Conservation (phyloP, 179 eudicot genomes). For the Pouteria campechiana region DNA sequence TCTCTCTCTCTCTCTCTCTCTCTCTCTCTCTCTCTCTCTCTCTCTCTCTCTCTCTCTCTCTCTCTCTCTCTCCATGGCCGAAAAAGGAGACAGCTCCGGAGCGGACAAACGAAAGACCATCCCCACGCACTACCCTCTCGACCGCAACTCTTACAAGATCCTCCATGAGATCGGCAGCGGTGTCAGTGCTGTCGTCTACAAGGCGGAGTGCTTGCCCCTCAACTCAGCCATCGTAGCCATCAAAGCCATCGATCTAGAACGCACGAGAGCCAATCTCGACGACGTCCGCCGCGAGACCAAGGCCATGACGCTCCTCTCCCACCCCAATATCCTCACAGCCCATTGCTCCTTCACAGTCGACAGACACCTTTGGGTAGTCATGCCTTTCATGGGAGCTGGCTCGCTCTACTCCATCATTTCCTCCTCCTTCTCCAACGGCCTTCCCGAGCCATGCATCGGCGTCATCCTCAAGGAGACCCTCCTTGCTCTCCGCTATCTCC, state of each 20-base stretch:
- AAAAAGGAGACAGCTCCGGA: neutral
- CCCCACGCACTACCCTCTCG: conserved; percentile 56
- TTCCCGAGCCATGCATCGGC: conserved; percentile 47
- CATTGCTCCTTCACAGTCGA: conserved; percentile 67
- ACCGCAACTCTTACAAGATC: conserved; percentile 39
- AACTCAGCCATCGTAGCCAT: conserved; percentile 45
- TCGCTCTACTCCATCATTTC: conserved; percentile 56
- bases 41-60: neutral
- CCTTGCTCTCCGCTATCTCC: conserved; percentile 47
- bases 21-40: too few relatives aligned
- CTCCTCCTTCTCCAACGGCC: conserved; percentile 38
- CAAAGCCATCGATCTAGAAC: conserved; percentile 58
- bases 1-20: too few relatives aligned
- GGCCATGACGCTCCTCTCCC: conserved; percentile 57
- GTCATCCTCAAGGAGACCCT: conserved; percentile 43
- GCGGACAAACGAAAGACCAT: neutral
- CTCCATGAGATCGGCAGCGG: conserved; percentile 57
- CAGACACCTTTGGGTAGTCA: conserved; percentile 58
- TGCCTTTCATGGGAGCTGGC: conserved; percentile 81
- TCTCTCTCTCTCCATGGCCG: neutral
- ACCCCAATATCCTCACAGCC: conserved; percentile 61
- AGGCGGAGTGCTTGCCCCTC: conserved; percentile 41
- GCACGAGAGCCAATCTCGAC: conserved; percentile 39
- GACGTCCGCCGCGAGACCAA: conserved; percentile 44
- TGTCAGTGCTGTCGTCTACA: conserved; percentile 59